Base-by-base conservation (phyloP, 805 yeast genomes). In the Candida tallmaniae region DNA sequence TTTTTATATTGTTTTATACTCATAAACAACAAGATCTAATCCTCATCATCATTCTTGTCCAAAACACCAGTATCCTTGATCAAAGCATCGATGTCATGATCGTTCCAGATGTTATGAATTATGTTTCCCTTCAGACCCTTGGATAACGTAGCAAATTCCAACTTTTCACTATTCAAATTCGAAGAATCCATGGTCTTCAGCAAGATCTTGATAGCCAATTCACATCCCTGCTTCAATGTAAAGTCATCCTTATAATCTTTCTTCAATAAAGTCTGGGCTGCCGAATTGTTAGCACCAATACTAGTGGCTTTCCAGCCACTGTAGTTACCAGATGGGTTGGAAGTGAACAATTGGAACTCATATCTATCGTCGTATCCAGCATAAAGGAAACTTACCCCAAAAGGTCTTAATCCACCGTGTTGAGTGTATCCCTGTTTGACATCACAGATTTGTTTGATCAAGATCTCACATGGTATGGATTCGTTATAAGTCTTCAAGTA, bases 281-380 rank as follows among this genome's bases (percentile, higher is more conserved):
- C 89, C 6, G 95, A 77, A 44, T 87, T 88, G 65, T 93, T 93
- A 32, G 97, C 96, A 27, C 99, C 99, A 40, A 93, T 89, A 48
- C 87, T 75, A 22, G 96, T 90, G 28, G 98, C 98, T 62, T 85
- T 88, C 99, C 99, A 93, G 17, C 98, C 97, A 14, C 95, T 78
- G 59, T 89, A 93, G 64, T 93, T 93, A 18, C 99, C 99, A 0
- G 96, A 85, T 10, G 99, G 99, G 57, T 93, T 93, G 16, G 95
- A 83, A 5, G 96, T 89, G 65, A 81, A 93, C 46, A 93, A 70
- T 61, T 93, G 98, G 70, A 83, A 93, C 21, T 88, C 88, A 51
- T 80, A 81, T 51, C 86, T 68, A 35, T 87, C 90, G 58, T 93
- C 98, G 54, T 80, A 83, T 6, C 99, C 99, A 5, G 97, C 98